Base-by-base conservation (phyloP, 768 basidiomycete species). In the Agrocybe chaxingu region DNA sequence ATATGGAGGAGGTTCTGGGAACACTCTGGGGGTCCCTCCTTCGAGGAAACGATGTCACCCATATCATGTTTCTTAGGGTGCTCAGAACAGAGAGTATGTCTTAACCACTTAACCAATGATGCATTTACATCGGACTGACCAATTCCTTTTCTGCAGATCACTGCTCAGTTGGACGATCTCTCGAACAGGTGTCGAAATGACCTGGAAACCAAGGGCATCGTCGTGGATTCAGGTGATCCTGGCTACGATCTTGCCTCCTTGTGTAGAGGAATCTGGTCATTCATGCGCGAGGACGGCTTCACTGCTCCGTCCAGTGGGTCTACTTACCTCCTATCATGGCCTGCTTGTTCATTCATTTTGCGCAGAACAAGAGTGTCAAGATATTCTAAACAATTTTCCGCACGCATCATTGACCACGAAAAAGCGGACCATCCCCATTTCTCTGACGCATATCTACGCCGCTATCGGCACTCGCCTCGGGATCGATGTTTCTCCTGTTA, bases 401-500 rank as follows among this genome's bases (percentile, higher is more conserved):
- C 83, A 85, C 54, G 60, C 67, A 47, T 82, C 84, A 57, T 70
- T 87, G 16, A 70, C 68, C 1, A 70, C 72, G 0, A 66, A 76
- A 57, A 80, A 71, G 49, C 62, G 63, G 18, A 77, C 81, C 0
- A 73, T 86, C 39, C 84, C 84, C 0, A 76, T 87, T 42, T 81
- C 81, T 8, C 67, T 86, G 38, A 77, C 77, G 35, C 81, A 79
- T 63, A 59, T 83, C 18, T 87, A 84, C 52, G 73, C 79, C 9
- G 73, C 76, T 12, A 64, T 87, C 39, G 74, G 75, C 12, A 70
- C 73, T 11, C 72, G 79, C 32, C 60, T 85, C 0, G 79, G 76
- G 19, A 67, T 86, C 12, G 54, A 61, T 7, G 81, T 81, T 0
- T 70, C 69, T 3, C 83, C 84, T 0, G 62, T 82, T 12, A 74